Base-by-base conservation (phyloP, 2,329 filamentous ascomycete genomes). In the Fusarium compactum region DNA sequence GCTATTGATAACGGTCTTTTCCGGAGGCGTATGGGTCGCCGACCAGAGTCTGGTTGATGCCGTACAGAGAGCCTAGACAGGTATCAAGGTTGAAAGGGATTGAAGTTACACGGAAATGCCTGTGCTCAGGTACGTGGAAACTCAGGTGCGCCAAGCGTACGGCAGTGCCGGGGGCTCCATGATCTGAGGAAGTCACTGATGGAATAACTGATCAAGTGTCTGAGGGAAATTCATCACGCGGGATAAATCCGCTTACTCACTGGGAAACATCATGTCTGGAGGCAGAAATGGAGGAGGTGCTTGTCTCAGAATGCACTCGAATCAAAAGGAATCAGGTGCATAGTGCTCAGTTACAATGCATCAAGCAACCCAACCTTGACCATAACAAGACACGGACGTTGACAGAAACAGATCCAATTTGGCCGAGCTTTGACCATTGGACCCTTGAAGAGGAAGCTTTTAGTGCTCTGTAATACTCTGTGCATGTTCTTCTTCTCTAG, bases 141-240 rank as follows among this genome's bases (percentile, higher is more conserved):
- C 57, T 71, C 68, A 62, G 70, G 64, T 45, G 55, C 34, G 68
- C 68, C 68, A 71, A 62, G 64, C 40, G 48, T 43, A 43, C 68
- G 68, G 68, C 50, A 24, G 50, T 52, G 22, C 68, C 68, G 60
- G 55, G 46, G 41, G 20, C 24, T 40, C 14, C 44, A 70, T 70
- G 63, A 70, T 60, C 43, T 69, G 68, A 71, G 25, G n/a, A 53
- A 51, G 24, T n/a, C 38, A 50, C 55, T 63, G 46, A 46, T 50
- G 43, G 52, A 45, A 55, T 30, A 38, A 52, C 45, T 55, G 58
- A 62, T 63, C 41, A 69, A 54, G 16, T 44, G 18, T 40, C 45
- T 27, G 57, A 52, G 32, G 43, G 44, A 25, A 24, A 29, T 43
- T 38, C 14, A 32, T 51, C 18, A 41, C 38, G 50, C 54, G 51